Conservation (phyloP, 768 basidiomycete species). For the Phaffia australis region DNA sequence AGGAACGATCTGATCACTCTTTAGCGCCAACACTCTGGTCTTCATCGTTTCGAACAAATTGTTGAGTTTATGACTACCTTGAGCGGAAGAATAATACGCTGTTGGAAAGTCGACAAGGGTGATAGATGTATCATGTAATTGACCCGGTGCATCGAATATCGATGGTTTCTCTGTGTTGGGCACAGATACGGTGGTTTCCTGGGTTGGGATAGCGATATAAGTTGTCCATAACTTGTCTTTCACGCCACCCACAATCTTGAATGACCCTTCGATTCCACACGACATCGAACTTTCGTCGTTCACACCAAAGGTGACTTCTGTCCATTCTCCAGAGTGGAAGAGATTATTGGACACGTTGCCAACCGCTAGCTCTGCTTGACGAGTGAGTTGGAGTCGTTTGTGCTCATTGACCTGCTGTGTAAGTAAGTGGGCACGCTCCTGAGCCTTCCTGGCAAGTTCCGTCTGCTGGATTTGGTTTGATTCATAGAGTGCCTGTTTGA, state of each 20-base stretch:
- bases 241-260: conserved; percentile 13
- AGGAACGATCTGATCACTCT: conserved; percentile 56
- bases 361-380: conserved; percentile 6
- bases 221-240: conserved; percentile 19
- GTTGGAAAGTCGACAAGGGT: conserved; percentile 16
- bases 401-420: conserved; percentile 15
- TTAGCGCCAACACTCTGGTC: conserved; percentile 43
- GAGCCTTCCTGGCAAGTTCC: conserved; percentile 7
- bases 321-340: neutral
- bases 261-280: conserved; percentile 6
- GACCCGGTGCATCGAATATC: too few relatives aligned
- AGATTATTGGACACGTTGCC: neutral
- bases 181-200: neutral
- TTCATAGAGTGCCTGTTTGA: conserved; percentile 2
- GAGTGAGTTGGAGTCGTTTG: conserved; percentile 15
- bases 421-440: conserved; percentile 3
- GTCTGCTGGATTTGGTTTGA: conserved; percentile 5
- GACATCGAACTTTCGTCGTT: neutral
- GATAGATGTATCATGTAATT: neutral
- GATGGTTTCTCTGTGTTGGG: too few relatives aligned
- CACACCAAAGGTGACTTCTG: conserved; percentile 16
- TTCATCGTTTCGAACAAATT: conserved; percentile 3
- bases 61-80: conserved; percentile 11
- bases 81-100: conserved; percentile 1
- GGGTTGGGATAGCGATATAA: conserved; percentile 11